phyloP scores from a whole-genome alignment of 1,284 basidiomycete species.

The Chondrostereum purpureum region DNA sequence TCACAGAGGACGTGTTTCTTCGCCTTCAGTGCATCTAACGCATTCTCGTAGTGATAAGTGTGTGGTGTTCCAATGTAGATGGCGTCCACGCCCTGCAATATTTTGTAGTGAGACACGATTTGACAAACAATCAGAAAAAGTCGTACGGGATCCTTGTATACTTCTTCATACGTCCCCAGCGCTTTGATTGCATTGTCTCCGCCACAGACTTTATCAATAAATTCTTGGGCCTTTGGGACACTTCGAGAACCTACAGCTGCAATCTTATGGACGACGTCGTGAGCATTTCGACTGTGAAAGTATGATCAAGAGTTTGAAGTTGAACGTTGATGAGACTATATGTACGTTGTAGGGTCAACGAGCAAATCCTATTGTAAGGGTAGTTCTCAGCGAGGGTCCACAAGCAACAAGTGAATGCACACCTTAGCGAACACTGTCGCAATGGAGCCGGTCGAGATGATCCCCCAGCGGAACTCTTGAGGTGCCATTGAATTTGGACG shows the following conservation, averaged over 20 bases:
- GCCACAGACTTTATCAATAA: constrained; percentile 45
- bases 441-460: constrained; percentile 36
- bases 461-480: constrained; percentile 34
- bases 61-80: constrained; percentile 88
- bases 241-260: constrained; percentile 31
- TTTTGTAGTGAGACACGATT: constrained; percentile 1
- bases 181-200: constrained; percentile 54
- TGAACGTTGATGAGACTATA: constrained; percentile 2
- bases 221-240: background rate
- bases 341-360: constrained; percentile 38
- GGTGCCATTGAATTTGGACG: constrained; percentile 27
- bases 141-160: constrained; percentile 64
- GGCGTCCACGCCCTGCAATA: constrained; percentile 48
- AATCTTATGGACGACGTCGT: constrained; percentile 74
- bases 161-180: constrained; percentile 73
- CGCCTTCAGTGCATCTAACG: constrained; percentile 69
- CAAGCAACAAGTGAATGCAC: constrained; percentile 1
- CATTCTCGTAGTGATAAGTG: constrained; percentile 77
- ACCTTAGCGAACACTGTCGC: constrained; percentile 35
- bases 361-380: constrained; percentile 30
- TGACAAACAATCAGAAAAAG: background rate
- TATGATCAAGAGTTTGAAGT: background rate
- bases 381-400: background rate
- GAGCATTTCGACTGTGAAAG: constrained; percentile 57
- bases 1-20: constrained; percentile 87